Conservation (phyloP, 169 alveolate species). For the Cardiosporidium cionae region DNA sequence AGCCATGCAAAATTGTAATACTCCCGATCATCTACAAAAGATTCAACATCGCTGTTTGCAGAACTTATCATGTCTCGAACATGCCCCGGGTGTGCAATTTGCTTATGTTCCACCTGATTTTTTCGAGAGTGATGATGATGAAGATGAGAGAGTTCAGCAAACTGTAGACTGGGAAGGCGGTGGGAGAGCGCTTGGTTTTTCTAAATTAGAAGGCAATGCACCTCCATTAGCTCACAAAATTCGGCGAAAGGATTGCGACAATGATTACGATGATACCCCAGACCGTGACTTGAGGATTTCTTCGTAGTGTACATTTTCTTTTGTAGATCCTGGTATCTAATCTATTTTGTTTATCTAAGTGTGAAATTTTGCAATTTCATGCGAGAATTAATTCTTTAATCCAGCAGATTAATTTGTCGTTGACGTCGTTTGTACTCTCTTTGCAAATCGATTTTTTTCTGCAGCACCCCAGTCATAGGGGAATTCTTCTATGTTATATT, state of each 20-base stretch:
- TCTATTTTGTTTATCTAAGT: no score
- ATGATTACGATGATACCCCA: conserved; percentile 17
- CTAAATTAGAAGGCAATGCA: background rate
- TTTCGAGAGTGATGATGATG: conserved; percentile 28
- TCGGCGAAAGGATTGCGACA: conserved; percentile 14
- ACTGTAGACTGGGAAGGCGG: conserved; percentile 38
- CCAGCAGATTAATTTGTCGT: no score
- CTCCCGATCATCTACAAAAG: conserved; percentile 85
- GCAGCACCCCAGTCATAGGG: no score
- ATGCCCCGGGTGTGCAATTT: conserved; percentile 41
- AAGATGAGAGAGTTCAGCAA: conserved; percentile 19
- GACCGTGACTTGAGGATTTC: conserved; percentile 26
- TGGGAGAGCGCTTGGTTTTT: conserved; percentile 17
- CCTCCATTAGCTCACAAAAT: background rate
- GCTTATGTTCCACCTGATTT: conserved; percentile 38
- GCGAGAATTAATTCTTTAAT: no score
- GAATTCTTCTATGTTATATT: no score
- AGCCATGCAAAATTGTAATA: conserved; percentile 81
- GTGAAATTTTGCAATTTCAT: no score
- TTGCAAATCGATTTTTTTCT: no score
- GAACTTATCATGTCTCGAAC: conserved; percentile 78
- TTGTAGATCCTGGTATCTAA: background rate
- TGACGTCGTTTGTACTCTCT: no score
- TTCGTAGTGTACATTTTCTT: background rate
- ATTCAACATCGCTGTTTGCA: conserved; percentile 80